A percentile compares a stretch with the other conserved stretches of the same genome.
These are phyloP conservation scores for Austroboletus festivus DNA, from an alignment of 768 basidiomycete genomes.

Conservation along the genomic window DNA sequence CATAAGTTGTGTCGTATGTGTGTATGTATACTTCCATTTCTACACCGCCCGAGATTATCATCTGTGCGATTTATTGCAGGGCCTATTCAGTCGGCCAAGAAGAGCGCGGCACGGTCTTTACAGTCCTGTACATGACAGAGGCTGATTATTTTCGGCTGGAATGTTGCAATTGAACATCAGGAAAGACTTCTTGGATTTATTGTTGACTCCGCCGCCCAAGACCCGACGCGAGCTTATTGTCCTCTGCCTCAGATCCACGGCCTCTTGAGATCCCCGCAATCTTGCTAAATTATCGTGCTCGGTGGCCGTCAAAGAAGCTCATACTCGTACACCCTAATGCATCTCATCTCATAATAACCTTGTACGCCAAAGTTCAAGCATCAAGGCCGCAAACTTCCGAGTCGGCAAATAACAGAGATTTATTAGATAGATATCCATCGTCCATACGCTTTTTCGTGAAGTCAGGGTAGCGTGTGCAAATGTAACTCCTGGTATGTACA, in stretches of 20 bases:
- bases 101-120: too few relatives aligned
- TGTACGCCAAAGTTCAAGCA: not conserved
- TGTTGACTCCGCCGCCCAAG: not conserved
- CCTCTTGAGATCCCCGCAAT: slow-evolving; percentile 21
- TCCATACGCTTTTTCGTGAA: not conserved
- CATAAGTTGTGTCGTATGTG: too few relatives aligned
- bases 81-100: too few relatives aligned
- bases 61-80: slow-evolving; percentile 13
- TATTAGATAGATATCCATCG: slow-evolving; percentile 1
- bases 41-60: slow-evolving; percentile 9
- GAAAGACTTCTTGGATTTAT: not conserved
- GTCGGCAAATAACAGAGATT: slow-evolving; percentile 2
- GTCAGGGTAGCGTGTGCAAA: slow-evolving; percentile 3
- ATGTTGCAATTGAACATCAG: too few relatives aligned
- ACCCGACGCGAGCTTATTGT: slow-evolving; percentile 8
- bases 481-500: slow-evolving; percentile 20
- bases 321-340: not conserved
- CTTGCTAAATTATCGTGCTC: slow-evolving; percentile 7
- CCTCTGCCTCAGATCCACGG: slow-evolving; percentile 9
- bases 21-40: not conserved
- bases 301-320: too few relatives aligned
- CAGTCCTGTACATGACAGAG: too few relatives aligned
- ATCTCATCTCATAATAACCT: slow-evolving; percentile 9
- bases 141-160: too few relatives aligned
- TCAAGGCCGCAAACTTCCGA: not conserved